phyloP scores from a whole-genome alignment of 2,329 filamentous ascomycete species.

The Rhinocladiella mackenziei region DNA sequence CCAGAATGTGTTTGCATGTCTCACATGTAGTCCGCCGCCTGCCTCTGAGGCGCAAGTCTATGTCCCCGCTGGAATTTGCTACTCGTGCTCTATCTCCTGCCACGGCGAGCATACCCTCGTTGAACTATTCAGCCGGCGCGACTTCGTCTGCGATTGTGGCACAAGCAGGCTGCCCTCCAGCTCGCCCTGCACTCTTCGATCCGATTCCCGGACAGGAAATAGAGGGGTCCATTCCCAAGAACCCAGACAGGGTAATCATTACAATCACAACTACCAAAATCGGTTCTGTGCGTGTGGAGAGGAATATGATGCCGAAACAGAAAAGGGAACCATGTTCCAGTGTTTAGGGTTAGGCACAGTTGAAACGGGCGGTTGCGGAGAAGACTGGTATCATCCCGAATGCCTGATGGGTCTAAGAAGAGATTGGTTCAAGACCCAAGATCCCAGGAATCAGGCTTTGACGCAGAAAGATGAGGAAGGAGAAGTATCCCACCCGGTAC shows the following conservation, averaged over 20 bases:
- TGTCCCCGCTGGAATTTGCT: slow-evolving; percentile 80
- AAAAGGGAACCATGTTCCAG: slow-evolving; percentile 98
- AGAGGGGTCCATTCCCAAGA: slow-evolving; percentile 78
- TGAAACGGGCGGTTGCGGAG: slow-evolving; percentile 83
- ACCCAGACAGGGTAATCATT: slow-evolving; percentile 70
- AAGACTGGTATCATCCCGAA: slow-evolving; percentile 97
- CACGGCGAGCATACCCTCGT: slow-evolving; percentile 93
- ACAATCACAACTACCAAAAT: slow-evolving; percentile 95
- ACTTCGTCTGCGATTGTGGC: slow-evolving; percentile 95
- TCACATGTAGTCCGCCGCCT: slow-evolving; percentile 87
- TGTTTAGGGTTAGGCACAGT: slow-evolving; percentile 78
- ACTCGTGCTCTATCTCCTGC: slow-evolving; percentile 93
- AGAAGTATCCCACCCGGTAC: slow-evolving; percentile 56
- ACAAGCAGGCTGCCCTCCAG: slow-evolving; percentile 70
- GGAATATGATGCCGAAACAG: slow-evolving; percentile 80
- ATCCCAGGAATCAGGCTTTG: slow-evolving; percentile 34
- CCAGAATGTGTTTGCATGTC: slow-evolving; percentile 84
- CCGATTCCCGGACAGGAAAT: slow-evolving; percentile 66
- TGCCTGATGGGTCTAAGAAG: slow-evolving; percentile 79
- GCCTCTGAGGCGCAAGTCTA: slow-evolving; percentile 58
- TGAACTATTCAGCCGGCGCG: slow-evolving; percentile 90
- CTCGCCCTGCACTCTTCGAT: slow-evolving; percentile 70
- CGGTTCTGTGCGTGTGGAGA: slow-evolving; percentile 85
- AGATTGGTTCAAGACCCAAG: slow-evolving; percentile 58
- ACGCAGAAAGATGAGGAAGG: slow-evolving; percentile 12